phyloP scores from a whole-genome alignment of 257 asterid species.

The Galeopsis tetrahit region DNA sequence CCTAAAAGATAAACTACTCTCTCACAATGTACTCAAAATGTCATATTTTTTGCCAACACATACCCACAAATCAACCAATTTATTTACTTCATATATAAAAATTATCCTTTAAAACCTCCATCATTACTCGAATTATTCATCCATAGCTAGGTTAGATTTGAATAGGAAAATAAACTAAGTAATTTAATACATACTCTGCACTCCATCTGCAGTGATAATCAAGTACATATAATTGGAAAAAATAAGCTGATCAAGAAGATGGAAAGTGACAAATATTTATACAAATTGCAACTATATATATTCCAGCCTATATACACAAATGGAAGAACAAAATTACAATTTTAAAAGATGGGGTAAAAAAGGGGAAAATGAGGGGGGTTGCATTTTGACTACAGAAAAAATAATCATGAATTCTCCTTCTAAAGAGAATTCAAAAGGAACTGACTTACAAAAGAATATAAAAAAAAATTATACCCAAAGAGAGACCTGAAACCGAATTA shows the following conservation, averaged over 20 bases:
- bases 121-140: too few species aligned
- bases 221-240: not conserved
- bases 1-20: too few species aligned
- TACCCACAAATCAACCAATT: too few species aligned
- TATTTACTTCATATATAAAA: too few species aligned
- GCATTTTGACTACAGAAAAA: conserved; percentile 31
- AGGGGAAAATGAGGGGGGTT: conserved; percentile 28
- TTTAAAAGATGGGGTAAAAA: conserved; percentile 16
- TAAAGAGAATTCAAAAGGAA: conserved; percentile 37
- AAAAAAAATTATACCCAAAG: conserved; percentile 32
- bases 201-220: not conserved
- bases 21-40: too few species aligned
- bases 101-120: too few species aligned
- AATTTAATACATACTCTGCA: not conserved
- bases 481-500: conserved; percentile 29
- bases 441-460: conserved; percentile 58
- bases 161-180: not conserved
- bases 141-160: too few species aligned
- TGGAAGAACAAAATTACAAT: conserved; percentile 24
- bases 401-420: conserved; percentile 36
- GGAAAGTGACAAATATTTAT: conserved; percentile 24
- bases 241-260: not conserved
- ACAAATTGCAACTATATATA: conserved; percentile 41
- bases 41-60: too few species aligned
- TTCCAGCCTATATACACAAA: conserved; percentile 44